These are phyloP conservation scores for Pelargonium fulgidum DNA, from an alignment of 441 rosid genomes.

Conservation along the genomic window DNA sequence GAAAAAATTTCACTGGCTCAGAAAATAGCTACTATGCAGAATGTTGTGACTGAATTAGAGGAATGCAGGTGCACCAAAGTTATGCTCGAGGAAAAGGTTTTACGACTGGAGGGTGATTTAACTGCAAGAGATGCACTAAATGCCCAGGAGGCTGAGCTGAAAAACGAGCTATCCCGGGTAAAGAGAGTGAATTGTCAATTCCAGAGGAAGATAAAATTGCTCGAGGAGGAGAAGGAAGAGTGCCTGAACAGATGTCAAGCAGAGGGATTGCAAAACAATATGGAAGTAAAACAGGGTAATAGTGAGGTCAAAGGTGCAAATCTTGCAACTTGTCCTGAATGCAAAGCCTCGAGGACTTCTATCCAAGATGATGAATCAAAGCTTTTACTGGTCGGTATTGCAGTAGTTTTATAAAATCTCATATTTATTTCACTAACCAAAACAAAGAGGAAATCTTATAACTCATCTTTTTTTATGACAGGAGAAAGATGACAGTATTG, in stretches of 20 bases:
- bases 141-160: constrained; percentile 46
- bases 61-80: constrained; percentile 28
- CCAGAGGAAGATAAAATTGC: constrained; percentile 34
- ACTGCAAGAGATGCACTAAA: constrained; percentile 53
- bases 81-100: constrained; percentile 38
- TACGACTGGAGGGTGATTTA: constrained; percentile 29
- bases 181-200: constrained; percentile 36
- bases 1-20: constrained; percentile 31
- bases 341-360: constrained; percentile 18
- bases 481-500: constrained; percentile 20
- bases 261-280: constrained; percentile 30
- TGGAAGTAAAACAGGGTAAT: constrained; percentile 32
- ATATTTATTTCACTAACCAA: not conserved
- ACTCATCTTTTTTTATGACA: constrained; percentile 21
- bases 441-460: not conserved
- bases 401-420: not conserved
- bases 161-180: constrained; percentile 44
- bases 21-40: constrained; percentile 33
- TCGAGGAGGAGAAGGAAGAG: constrained; percentile 41
- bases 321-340: constrained; percentile 25
- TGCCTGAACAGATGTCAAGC: constrained; percentile 25
- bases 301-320: constrained; percentile 16
- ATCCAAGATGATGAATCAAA: constrained; percentile 13
- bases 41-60: constrained; percentile 33
- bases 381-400: constrained; percentile 19